Percentiles rank a stretch among this genome's conserved stretches.
phyloP scores from a whole-genome alignment of 768 basidiomycete genomes.

The Mycena belliarum region DNA sequence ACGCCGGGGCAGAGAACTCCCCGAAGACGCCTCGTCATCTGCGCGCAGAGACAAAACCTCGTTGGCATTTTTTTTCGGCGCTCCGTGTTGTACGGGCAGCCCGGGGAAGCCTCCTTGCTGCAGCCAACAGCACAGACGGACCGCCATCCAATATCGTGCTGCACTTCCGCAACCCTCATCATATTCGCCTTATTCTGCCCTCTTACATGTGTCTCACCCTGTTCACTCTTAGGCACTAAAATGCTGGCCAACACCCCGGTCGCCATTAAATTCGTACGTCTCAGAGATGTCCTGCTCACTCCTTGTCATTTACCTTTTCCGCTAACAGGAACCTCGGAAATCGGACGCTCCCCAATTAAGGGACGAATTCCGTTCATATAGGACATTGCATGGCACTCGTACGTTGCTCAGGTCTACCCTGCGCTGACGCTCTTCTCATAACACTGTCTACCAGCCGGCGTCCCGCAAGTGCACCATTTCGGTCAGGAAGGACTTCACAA shows the following conservation, averaged over 20 bases:
- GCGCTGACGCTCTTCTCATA: constrained; percentile 17
- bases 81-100: neutral
- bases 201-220: neutral
- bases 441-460: constrained; percentile 64
- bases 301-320: constrained; percentile 13
- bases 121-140: too few relatives aligned
- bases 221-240: constrained; percentile 65
- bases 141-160: too few relatives aligned
- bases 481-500: constrained; percentile 99
- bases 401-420: constrained; percentile 35
- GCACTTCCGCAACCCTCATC: neutral
- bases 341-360: constrained; percentile 97
- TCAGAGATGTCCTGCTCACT: constrained; percentile 10
- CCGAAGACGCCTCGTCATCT: too few relatives aligned
- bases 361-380: constrained; percentile 97
- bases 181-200: neutral
- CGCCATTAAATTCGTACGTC: constrained; percentile 93
- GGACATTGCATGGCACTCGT: constrained; percentile 91
- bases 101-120: too few relatives aligned
- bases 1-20: too few relatives aligned
- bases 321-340: constrained; percentile 82
- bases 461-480: constrained; percentile 98
- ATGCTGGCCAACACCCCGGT: constrained; percentile 84
- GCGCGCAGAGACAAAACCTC: too few relatives aligned
- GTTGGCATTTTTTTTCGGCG: neutral